These are phyloP conservation scores for Pestalotiopsis sp. DNA, from an alignment of 2,329 filamentous ascomycete genomes.

Conservation along the genomic window DNA sequence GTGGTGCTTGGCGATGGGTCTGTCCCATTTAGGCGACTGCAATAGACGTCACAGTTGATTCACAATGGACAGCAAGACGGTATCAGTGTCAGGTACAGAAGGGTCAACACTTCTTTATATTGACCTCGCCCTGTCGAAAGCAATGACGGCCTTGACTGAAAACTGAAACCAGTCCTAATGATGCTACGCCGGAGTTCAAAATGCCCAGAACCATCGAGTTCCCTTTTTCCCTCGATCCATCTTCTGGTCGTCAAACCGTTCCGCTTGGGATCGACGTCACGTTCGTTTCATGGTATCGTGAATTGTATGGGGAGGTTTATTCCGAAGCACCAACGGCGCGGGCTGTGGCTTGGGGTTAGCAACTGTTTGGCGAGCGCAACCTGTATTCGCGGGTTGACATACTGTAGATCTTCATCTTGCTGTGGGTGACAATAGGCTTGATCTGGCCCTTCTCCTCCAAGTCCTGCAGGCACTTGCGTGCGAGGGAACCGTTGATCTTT, in stretches of 20 bases:
- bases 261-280: slow-evolving; percentile 28
- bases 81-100: slow-evolving; percentile 20
- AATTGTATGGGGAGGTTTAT: slow-evolving; percentile 31
- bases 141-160: slow-evolving; percentile 31
- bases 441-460: slow-evolving; percentile 98
- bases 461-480: slow-evolving; percentile 85
- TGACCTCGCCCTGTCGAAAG: slow-evolving; percentile 30
- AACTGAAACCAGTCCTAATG: slow-evolving; percentile 36
- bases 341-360: slow-evolving; percentile 24
- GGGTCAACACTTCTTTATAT: slow-evolving; percentile 30
- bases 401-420: slow-evolving; percentile 98
- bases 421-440: slow-evolving; percentile 96
- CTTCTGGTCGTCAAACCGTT: slow-evolving; percentile 25
- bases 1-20: not conserved
- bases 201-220: slow-evolving; percentile 35
- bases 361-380: not conserved
- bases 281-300: slow-evolving; percentile 35
- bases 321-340: slow-evolving; percentile 36
- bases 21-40: not conserved
- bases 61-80: slow-evolving; percentile 11
- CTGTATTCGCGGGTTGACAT: slow-evolving; percentile 36
- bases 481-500: slow-evolving; percentile 99
- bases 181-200: slow-evolving; percentile 39
- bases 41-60: not conserved
- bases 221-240: slow-evolving; percentile 30